phyloP scores from a whole-genome alignment of 2,329 filamentous ascomycete species.

The Colletotrichum sp. region DNA sequence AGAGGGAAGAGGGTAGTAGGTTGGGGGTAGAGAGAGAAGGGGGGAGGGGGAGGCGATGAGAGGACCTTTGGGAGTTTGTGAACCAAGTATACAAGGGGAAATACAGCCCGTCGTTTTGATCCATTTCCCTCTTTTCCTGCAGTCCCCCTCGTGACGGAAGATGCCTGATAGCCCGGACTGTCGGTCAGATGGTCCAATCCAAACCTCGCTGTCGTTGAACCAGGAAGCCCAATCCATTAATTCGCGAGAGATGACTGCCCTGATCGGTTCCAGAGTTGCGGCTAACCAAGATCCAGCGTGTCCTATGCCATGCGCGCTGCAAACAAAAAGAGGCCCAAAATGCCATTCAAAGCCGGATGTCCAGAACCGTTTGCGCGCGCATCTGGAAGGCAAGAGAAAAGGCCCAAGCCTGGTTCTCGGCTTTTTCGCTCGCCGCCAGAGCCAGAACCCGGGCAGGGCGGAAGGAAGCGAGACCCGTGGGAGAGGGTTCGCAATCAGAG shows the following conservation, averaged over 20 bases:
- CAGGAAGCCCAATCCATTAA: slow-evolving; percentile 13
- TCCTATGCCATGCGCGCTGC: slow-evolving; percentile 22
- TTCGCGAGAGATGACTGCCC: slow-evolving; percentile 6
- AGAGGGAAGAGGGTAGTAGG: slow-evolving; percentile 16
- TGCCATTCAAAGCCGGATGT: slow-evolving; percentile 16
- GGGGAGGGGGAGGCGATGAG: neutral
- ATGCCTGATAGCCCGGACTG: slow-evolving; percentile 6
- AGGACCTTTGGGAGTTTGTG: slow-evolving; percentile 9
- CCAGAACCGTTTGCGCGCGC: slow-evolving; percentile 17
- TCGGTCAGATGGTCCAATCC: slow-evolving; percentile 15
- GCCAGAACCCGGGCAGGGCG: slow-evolving; percentile 9
- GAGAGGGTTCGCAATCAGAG: slow-evolving; percentile 49
- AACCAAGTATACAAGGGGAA: slow-evolving; percentile 5
- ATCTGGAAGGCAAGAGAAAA: slow-evolving; percentile 14
- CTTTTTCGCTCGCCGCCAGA: slow-evolving; percentile 16
- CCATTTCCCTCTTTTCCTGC: neutral
- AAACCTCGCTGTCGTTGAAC: slow-evolving; percentile 11
- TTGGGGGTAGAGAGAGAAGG: neutral
- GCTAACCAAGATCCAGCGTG: slow-evolving; percentile 16
- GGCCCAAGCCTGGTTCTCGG: slow-evolving; percentile 20
- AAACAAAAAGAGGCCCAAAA: slow-evolving; percentile 17
- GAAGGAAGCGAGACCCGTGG: slow-evolving; percentile 12
- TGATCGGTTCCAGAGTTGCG: slow-evolving; percentile 8
- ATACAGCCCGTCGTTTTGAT: slow-evolving; percentile 15
- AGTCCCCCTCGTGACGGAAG: neutral